Conservation (phyloP, 768 basidiomycete genomes). For the Dacryopinax spathularia region DNA sequence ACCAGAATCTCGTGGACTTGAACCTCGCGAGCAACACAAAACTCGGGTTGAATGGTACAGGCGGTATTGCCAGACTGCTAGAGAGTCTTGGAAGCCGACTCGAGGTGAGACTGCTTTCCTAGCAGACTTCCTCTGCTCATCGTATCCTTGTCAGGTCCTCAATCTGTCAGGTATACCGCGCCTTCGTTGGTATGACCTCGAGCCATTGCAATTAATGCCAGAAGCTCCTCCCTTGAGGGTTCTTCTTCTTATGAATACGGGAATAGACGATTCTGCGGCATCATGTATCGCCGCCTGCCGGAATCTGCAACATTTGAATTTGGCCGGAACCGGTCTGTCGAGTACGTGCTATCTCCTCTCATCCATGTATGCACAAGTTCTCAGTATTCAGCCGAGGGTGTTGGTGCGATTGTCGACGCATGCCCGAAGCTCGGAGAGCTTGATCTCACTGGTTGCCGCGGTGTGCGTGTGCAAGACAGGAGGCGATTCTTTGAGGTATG, state of each 20-base stretch:
- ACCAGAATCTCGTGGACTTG: conserved; percentile 34
- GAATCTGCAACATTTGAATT: conserved; percentile 34
- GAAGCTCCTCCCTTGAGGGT: conserved; percentile 27
- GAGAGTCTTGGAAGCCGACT: conserved; percentile 30
- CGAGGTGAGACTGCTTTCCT: conserved; percentile 2
- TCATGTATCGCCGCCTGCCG: conserved; percentile 40
- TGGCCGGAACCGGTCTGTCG: conserved; percentile 46
- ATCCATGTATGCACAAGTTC: background rate
- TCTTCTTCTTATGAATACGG: conserved; percentile 45
- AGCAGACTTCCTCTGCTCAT: background rate
- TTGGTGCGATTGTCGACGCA: conserved; percentile 44
- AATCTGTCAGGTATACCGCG: conserved; percentile 42
- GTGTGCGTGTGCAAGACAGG: conserved; percentile 43
- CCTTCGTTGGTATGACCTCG: conserved; percentile 39
- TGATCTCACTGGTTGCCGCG: conserved; percentile 53
- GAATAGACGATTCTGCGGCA: conserved; percentile 43
- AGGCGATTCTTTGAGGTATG: conserved; percentile 52
- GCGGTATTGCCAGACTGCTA: conserved; percentile 25
- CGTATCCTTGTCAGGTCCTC: conserved; percentile 33
- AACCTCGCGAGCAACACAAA: conserved; percentile 53
- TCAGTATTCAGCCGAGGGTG: conserved; percentile 32
- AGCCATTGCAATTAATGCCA: conserved; percentile 25
- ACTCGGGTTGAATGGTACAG: conserved; percentile 30
- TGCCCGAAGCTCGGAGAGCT: conserved; percentile 40
- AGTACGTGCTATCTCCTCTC: conserved; percentile 28